Evolutionary conservation across 2,329 filamentous ascomycete genomes (phyloP), one percentile per base, ranked within the genome.

Genomic region (Aspergillus pseudotamarii): DNA sequence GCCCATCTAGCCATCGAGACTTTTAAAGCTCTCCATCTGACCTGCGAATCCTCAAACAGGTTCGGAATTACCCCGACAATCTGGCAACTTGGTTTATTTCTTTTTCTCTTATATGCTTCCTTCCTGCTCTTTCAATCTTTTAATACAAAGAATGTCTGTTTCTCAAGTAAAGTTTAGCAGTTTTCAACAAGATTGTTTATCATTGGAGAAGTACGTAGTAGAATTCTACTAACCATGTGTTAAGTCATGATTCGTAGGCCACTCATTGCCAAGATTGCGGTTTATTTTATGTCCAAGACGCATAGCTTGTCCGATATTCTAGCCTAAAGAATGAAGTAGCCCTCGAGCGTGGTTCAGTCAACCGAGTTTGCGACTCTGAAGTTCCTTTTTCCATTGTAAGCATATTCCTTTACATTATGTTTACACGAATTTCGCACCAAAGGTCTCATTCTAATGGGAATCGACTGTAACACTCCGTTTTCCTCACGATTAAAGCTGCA

Each of bases 1-100:
- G 70, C 10, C 43, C 67, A 46, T 66, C 72, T 11, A 64, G 64
- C 36, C 76, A 77, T 54, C 66, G 74, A 46, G 73, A 73, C 6
- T 78, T 73, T 48, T 75, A 66, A 53, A 43, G 21, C 45, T 12
- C 32, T 28, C 21, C 30, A 9, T n/a, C 8, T 23, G 10, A 32
- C 19, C n/a, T 10, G 28, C 16, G 19, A 21, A 51, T 10, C 4
- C 14, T n/a, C 48, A 32, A 11, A 32, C 11, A 6, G 3, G 48
- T 21, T 30, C 28, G 48, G 28, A n/a, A 11, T 51, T 10, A 19
- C 19, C 30, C 14, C 28, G 11, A 32, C 26, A 32, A 51, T 51
- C n/a, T n/a, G 26, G 28, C 16, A 48, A 23, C 11, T 50, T 50
- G 6, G 16, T 34, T 12, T 32, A 28, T 16, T 50, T 14, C 5